Conservation (phyloP, 2,329 filamentous ascomycete species). For the Botryotinia globosa region DNA sequence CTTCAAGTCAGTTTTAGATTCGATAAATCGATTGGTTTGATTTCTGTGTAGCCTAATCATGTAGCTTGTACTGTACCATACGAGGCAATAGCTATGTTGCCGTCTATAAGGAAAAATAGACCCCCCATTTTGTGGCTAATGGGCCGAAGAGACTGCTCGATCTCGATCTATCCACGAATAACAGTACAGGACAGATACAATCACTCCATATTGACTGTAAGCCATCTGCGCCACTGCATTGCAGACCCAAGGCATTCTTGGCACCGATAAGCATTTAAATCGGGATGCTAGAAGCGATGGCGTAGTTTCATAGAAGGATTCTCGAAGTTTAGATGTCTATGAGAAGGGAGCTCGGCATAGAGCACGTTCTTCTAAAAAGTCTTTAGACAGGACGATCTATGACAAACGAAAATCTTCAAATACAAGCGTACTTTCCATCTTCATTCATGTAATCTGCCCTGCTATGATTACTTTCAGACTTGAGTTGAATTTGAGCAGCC, state of each 20-base stretch:
- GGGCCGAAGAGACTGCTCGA: not conserved
- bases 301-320: not conserved
- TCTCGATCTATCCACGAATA: not conserved
- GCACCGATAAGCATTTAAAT: not conserved
- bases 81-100: not conserved
- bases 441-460: not conserved
- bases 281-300: not conserved
- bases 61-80: not conserved
- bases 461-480: not conserved
- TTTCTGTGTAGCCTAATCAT: not conserved
- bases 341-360: not conserved
- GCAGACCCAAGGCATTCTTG: not conserved
- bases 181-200: not conserved
- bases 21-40: not conserved
- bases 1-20: not conserved
- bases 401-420: not conserved
- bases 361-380: constrained; percentile 7
- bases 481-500: not conserved
- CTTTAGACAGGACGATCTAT: not conserved
- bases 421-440: not conserved
- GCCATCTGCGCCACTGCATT: not conserved
- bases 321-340: not conserved
- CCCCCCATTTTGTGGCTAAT: not conserved
- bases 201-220: not conserved
- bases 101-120: not conserved